Percentiles rank a stretch among this genome's conserved stretches.
Conservation (phyloP, 2,329 filamentous ascomycete genomes). For the Alternaria solani region DNA sequence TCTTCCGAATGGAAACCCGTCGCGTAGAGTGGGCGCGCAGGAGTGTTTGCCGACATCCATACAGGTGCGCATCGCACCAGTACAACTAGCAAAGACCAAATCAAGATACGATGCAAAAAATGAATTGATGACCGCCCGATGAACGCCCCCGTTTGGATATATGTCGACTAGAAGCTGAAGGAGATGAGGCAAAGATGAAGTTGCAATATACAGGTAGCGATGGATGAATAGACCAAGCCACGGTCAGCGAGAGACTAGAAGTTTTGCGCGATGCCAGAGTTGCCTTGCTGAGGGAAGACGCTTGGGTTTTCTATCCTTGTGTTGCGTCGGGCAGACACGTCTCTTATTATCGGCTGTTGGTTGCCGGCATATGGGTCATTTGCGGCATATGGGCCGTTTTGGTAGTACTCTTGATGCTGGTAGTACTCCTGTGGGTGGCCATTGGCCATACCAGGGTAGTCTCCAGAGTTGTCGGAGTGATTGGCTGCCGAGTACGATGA, state of each 20-base stretch:
- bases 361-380: constrained; percentile 62
- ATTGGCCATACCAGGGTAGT: constrained; percentile 58
- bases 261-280: constrained; percentile 94
- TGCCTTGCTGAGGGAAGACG: constrained; percentile 87
- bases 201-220: constrained; percentile 30
- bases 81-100: constrained; percentile 7
- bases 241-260: constrained; percentile 65
- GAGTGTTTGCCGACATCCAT: constrained; percentile 8
- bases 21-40: constrained; percentile 19
- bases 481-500: constrained; percentile 89
- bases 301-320: constrained; percentile 92
- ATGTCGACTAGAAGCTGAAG: constrained; percentile 11
- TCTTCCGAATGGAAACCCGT: not conserved
- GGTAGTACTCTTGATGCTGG: constrained; percentile 64
- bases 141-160: constrained; percentile 25
- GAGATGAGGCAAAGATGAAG: constrained; percentile 13
- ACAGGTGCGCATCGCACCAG: constrained; percentile 18
- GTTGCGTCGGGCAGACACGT: constrained; percentile 90
- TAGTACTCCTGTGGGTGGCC: constrained; percentile 61
- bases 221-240: constrained; percentile 6
- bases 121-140: constrained; percentile 1
- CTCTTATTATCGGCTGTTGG: constrained; percentile 83
- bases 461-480: constrained; percentile 71
- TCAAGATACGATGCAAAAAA: constrained; percentile 16
- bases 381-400: constrained; percentile 63